Base-by-base conservation (phyloP, 164 flowering plant genomes). In the Vitis rotundifolia region DNA sequence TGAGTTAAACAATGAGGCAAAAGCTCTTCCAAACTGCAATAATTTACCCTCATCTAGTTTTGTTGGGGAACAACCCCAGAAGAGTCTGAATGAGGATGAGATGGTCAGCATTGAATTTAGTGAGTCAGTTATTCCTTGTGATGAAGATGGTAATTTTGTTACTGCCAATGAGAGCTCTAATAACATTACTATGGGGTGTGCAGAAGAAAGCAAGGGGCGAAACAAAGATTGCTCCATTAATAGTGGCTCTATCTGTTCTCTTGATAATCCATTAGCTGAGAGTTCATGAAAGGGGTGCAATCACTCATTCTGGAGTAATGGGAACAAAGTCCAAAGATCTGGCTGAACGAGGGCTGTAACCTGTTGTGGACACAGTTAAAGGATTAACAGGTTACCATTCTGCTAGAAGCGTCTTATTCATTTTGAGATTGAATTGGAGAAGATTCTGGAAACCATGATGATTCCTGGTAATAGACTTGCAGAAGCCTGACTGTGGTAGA, bases 101-200 rank as follows among this genome's bases (percentile, higher is more conserved):
- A 49, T 19, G 54, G 22, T 63, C 15, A 28, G 22, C 9, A 49
- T 47, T 6, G 22, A 54, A 18, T 15, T 58, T 59, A 31, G 9
- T 47, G 70, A 57, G 7, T 67, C 70, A 56, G 15, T 8, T 12
- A 44, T 56, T 26, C 19, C 52, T 28, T 28, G 63, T 63, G 50
- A 71, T 11, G 68, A 69, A 57, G 63, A 58, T 11, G 15, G 18
- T 18, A 49, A 16, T 58, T 57, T 16, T 58, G 63, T 48, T 64
- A 44, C 11, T 71, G 60, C 69, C 12, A 8, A 14, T 48, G 68
- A 14, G 47, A 31, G 16, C 12, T 7, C 52, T 16, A 26, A 19
- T 48, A 13, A 44, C 50, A 63, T 62, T 50, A 26, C 29, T 22
- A 22, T 22, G 26, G 26, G 26, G 49, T 55, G 52, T 54, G 67